Percentiles rank a stretch among this genome's conserved stretches.
Conservation (phyloP, 2,329 filamentous ascomycete species). For the Aspergillus amoenus region DNA sequence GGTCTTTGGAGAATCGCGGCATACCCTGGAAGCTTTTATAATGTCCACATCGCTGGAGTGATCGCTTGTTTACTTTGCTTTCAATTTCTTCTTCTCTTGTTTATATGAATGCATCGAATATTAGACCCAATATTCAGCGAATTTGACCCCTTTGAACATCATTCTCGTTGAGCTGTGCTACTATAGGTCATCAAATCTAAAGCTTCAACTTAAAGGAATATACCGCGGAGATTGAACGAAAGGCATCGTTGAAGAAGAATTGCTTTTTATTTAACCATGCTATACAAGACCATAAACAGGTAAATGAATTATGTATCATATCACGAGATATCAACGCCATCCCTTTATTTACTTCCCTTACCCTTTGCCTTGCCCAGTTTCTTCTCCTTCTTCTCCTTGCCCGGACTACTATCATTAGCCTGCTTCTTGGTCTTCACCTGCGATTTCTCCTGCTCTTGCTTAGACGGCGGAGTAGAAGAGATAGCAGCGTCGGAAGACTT, state of each 20-base stretch:
- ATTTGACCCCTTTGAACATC: background rate
- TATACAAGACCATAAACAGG: slow-evolving; percentile 5
- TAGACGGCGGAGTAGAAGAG: background rate
- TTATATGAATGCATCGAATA: background rate
- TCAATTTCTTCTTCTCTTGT: background rate
- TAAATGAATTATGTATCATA: background rate
- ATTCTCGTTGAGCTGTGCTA: background rate
- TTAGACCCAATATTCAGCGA: background rate
- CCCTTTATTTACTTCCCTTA: slow-evolving; percentile 26
- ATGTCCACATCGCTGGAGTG: background rate
- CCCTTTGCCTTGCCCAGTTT: slow-evolving; percentile 12
- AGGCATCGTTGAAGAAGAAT: background rate
- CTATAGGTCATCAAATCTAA: too few species aligned
- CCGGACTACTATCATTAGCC: slow-evolving; percentile 10
- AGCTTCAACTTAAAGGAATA: slow-evolving; percentile 8
- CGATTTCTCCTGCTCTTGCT: slow-evolving; percentile 13
- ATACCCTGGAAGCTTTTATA: slow-evolving; percentile 19
- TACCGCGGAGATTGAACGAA: background rate
- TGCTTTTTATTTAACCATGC: slow-evolving; percentile 18
- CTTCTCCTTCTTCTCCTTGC: slow-evolving; percentile 22
- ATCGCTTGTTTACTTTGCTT: background rate
- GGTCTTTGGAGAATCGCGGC: slow-evolving; percentile 16
- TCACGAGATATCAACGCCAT: background rate
- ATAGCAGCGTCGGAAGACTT: background rate
- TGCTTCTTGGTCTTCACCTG: slow-evolving; percentile 19